Percentiles rank a stretch among this genome's conserved stretches.
Conservation (phyloP, 2,329 filamentous ascomycete genomes). For the Trichoderma simmonsii region DNA sequence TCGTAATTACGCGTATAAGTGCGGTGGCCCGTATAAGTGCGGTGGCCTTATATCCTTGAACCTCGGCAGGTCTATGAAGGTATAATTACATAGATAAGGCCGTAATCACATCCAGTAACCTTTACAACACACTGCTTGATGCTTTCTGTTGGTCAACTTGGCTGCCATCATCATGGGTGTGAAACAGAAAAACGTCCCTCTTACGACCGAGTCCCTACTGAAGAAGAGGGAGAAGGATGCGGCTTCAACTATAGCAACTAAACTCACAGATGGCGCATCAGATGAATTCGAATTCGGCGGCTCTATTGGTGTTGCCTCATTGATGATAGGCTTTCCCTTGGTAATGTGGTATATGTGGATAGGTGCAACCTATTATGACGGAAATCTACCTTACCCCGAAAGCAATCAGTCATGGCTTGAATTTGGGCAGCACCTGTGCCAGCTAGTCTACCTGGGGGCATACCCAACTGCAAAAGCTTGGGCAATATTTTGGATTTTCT, state of each 20-base stretch:
- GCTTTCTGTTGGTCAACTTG: background rate
- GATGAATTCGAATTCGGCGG: slow-evolving; percentile 82
- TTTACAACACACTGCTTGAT: background rate
- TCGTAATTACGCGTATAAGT: background rate
- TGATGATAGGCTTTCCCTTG: slow-evolving; percentile 91
- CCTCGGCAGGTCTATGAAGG: background rate
- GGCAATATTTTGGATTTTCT: slow-evolving; percentile 92
- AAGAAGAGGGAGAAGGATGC: background rate
- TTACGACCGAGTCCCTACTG: background rate
- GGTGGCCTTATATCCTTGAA: background rate
- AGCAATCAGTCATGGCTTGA: slow-evolving; percentile 64
- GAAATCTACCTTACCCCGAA: slow-evolving; percentile 68
- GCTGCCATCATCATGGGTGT: background rate
- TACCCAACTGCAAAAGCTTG: slow-evolving; percentile 81
- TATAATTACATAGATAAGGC: background rate
- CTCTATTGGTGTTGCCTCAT: slow-evolving; percentile 69
- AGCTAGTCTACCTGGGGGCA: slow-evolving; percentile 77
- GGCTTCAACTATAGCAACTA: background rate
- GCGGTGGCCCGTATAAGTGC: background rate
- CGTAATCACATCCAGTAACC: background rate
- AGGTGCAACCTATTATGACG: slow-evolving; percentile 87
- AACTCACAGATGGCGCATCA: slow-evolving; percentile 32
- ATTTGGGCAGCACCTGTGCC: slow-evolving; percentile 67
- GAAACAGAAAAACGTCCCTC: background rate
- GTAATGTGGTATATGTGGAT: slow-evolving; percentile 99